phyloP scores from a whole-genome alignment of 768 basidiomycete species.

The Xerocomellus amylosporus region DNA sequence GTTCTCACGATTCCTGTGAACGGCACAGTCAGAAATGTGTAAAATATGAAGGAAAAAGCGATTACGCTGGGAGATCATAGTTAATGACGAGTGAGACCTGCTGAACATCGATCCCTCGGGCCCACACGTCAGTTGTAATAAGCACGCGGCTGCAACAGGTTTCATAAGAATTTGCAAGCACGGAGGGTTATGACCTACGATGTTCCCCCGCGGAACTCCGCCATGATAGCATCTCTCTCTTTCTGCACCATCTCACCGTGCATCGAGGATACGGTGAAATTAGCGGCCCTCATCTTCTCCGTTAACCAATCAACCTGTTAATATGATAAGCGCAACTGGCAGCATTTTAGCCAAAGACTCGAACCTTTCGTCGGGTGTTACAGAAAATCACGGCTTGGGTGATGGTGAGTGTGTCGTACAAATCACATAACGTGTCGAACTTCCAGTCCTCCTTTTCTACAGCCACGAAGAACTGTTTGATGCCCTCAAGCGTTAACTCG shows the following conservation, averaged over 20 bases:
- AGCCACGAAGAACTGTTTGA: slow-evolving; percentile 96
- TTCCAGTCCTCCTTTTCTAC: slow-evolving; percentile 99
- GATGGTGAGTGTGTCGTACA: slow-evolving; percentile 98
- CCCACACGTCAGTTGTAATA: slow-evolving; percentile 96
- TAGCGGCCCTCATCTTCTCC: slow-evolving; percentile 98
- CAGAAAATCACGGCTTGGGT: slow-evolving; percentile 99
- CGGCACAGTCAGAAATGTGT: slow-evolving; percentile 11
- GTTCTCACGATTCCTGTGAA: slow-evolving; percentile 87
- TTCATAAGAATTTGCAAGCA: slow-evolving; percentile 8
- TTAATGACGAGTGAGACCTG: slow-evolving; percentile 98
- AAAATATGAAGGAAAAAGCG: slow-evolving; percentile 4
- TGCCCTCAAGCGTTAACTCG: slow-evolving; percentile 94
- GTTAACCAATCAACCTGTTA: slow-evolving; percentile 93
- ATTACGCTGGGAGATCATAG: slow-evolving; percentile 91
- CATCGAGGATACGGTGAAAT: slow-evolving; percentile 97
- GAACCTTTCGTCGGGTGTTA: slow-evolving; percentile 93
- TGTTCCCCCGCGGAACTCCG: slow-evolving; percentile 90
- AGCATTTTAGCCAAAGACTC: slow-evolving; percentile 12
- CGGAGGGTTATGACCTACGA: slow-evolving; percentile 52
- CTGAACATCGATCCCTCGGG: slow-evolving; percentile 97
- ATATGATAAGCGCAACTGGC: slow-evolving; percentile 9
- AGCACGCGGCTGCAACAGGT: slow-evolving; percentile 69
- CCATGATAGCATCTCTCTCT: slow-evolving; percentile 95
- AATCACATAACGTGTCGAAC: slow-evolving; percentile 94
- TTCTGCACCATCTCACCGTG: slow-evolving; percentile 96